Base-by-base conservation (phyloP, 345 rosid species). In the Leavenworthia alabamica region DNA sequence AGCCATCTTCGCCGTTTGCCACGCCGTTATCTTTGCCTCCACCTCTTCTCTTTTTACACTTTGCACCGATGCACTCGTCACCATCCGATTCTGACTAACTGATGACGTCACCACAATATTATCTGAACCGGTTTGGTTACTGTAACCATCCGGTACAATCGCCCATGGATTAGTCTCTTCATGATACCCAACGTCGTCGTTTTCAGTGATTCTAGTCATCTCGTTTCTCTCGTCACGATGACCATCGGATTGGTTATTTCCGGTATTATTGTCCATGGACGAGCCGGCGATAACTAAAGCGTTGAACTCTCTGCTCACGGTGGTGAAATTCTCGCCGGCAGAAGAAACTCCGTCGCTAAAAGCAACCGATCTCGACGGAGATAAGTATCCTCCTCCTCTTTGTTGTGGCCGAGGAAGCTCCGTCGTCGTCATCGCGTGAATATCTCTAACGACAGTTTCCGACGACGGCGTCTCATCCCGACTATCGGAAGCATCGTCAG, bases 1-100 rank as follows among this genome's bases (percentile, higher is more conserved):
- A 0, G 97, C 83, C 12, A 93, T 44, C 71, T 93, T 87, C 0
- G 91, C 91, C 69, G 85, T 93, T 68, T 89, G 88, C 97, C 97
- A 93, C 24, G 99, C 99, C n/a, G 68, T 56, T 74, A 89, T 89
- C 88, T 93, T 93, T 2, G 88, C 67, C 55, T 93, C 97, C 33
- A 87, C 96, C 68, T 93, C 99, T 57, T 93, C 99, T 60, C 79
- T 83, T 78, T 89, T 93, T 80, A 93, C 96, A 23, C 88, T 83
- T 66, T 79, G 86, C 60, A 89, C 88, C 44, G 90, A 78, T 13
- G 74, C 63, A 43, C 67, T 39, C 62, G 75, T 53, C 79, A 13
- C 62, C 73, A 3, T 47, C 77, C 66, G 58, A 5, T 2, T 66
- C 51, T 28, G 56, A 64, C n/a, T 46, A 43, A 58, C 39, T 24